phyloP scores from a whole-genome alignment of 352 stramenopile genomes.

The Pythium plurisporium region DNA sequence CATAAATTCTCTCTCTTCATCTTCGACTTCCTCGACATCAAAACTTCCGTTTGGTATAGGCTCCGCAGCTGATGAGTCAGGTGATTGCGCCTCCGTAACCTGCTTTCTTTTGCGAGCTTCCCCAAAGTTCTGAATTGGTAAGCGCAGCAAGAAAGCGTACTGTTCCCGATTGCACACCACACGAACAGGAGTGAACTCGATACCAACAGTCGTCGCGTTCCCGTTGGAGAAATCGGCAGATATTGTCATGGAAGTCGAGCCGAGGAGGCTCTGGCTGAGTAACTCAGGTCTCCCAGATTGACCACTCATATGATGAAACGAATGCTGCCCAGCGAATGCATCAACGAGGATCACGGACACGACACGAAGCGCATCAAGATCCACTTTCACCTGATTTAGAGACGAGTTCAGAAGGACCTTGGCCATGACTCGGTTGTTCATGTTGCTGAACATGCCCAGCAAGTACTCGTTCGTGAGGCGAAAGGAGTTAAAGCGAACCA shows the following conservation, averaged over 20 bases:
- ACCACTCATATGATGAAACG: conserved; percentile 15
- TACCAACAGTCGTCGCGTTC: conserved; percentile 46
- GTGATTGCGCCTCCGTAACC: neutral
- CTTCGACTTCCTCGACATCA: conserved; percentile 24
- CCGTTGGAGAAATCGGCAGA: conserved; percentile 58
- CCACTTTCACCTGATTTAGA: conserved; percentile 62
- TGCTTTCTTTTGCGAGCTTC: conserved; percentile 39
- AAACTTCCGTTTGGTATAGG: neutral
- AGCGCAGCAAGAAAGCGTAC: conserved; percentile 69
- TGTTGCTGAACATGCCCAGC: conserved; percentile 48
- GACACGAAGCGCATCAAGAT: conserved; percentile 60
- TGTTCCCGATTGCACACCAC: conserved; percentile 83
- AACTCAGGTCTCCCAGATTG: conserved; percentile 29
- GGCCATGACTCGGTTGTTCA: conserved; percentile 72
- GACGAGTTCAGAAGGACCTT: conserved; percentile 85
- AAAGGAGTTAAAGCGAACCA: conserved; percentile 69
- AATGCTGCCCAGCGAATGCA: conserved; percentile 19
- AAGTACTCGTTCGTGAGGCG: conserved; percentile 61
- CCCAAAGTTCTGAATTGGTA: conserved; percentile 71
- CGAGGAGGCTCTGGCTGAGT: conserved; percentile 58
- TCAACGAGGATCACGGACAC: conserved; percentile 77
- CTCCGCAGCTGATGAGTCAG: neutral
- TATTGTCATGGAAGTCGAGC: conserved; percentile 56
- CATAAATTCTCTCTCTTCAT: conserved; percentile 47
- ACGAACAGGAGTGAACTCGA: conserved; percentile 55